phyloP scores from a whole-genome alignment of 2,329 filamentous ascomycete genomes.

The Cladophialophora immunda region DNA sequence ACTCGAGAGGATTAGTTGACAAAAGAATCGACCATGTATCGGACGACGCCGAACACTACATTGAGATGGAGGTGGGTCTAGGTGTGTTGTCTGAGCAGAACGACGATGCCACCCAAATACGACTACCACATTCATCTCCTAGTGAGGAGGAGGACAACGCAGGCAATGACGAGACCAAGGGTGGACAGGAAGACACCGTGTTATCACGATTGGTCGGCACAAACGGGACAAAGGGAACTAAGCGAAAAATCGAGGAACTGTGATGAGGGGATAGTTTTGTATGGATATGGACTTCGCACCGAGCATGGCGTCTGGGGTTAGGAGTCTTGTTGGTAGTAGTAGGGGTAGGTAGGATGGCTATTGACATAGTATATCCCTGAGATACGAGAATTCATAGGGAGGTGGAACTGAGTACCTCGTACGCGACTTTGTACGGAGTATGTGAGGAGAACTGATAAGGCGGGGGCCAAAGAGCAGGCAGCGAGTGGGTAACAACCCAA shows the following conservation, averaged over 20 bases:
- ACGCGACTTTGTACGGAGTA: not conserved
- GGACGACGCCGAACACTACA: slow-evolving; percentile 49
- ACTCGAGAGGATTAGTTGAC: slow-evolving; percentile 45
- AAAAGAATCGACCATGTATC: slow-evolving; percentile 48
- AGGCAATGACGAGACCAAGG: slow-evolving; percentile 5
- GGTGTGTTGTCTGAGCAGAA: slow-evolving; percentile 55
- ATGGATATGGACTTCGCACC: not conserved
- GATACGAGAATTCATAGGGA: no score
- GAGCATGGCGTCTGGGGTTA: not conserved
- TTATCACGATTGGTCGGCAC: not conserved
- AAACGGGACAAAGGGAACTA: slow-evolving; percentile 24
- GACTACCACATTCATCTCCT: not conserved
- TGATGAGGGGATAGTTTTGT: slow-evolving; percentile 16
- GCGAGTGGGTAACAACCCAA: no score
- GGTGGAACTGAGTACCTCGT: no score
- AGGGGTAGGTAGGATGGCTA: not conserved
- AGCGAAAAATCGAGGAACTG: slow-evolving; percentile 38
- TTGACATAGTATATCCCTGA: not conserved
- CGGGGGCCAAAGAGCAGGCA: no score
- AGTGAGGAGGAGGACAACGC: slow-evolving; percentile 3
- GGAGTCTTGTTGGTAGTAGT: not conserved
- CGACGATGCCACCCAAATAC: slow-evolving; percentile 13
- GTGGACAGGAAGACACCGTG: not conserved
- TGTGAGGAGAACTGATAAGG: not conserved
- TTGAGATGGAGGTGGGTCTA: slow-evolving; percentile 57